A percentile compares a stretch with the other conserved stretches of the same genome.
phyloP scores from a whole-genome alignment of 2,329 filamentous ascomycete genomes.

The Alternaria arborescens region DNA sequence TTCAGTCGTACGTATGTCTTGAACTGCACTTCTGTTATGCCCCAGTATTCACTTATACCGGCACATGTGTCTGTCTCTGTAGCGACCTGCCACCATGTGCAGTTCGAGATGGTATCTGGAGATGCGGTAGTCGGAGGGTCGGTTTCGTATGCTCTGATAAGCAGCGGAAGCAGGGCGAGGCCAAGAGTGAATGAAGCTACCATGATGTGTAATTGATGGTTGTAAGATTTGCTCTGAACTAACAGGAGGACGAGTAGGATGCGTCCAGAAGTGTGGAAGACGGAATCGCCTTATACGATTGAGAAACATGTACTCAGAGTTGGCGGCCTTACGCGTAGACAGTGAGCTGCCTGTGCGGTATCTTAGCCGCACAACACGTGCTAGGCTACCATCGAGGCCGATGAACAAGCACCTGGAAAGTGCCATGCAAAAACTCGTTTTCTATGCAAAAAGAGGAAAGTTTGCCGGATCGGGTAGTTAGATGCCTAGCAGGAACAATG shows the following conservation, averaged over 20 bases:
- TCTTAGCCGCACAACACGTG: neutral
- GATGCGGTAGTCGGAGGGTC: neutral
- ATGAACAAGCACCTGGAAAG: neutral
- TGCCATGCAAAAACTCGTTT: neutral
- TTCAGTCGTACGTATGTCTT: neutral
- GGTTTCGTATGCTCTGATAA: neutral
- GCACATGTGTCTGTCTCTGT: neutral
- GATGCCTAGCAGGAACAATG: neutral
- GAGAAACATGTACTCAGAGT: neutral
- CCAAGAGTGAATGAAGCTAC: neutral
- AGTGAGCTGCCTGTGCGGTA: neutral
- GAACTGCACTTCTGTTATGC: neutral
- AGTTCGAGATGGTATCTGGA: neutral
- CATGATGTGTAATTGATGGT: neutral
- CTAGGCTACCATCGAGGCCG: neutral
- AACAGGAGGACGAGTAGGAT: neutral
- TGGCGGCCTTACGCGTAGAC: neutral
- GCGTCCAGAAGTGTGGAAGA: neutral
- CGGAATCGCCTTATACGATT: neutral
- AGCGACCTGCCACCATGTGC: neutral
- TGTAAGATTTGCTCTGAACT: neutral
- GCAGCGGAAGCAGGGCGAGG: neutral
- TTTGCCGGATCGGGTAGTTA: neutral
- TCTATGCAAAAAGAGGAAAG: neutral
- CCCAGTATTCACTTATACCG: neutral